Evolutionary conservation across 2,329 filamentous ascomycete genomes (phyloP), one percentile per base, ranked within the genome.

Genomic region (Stenocarpella maydis): DNA sequence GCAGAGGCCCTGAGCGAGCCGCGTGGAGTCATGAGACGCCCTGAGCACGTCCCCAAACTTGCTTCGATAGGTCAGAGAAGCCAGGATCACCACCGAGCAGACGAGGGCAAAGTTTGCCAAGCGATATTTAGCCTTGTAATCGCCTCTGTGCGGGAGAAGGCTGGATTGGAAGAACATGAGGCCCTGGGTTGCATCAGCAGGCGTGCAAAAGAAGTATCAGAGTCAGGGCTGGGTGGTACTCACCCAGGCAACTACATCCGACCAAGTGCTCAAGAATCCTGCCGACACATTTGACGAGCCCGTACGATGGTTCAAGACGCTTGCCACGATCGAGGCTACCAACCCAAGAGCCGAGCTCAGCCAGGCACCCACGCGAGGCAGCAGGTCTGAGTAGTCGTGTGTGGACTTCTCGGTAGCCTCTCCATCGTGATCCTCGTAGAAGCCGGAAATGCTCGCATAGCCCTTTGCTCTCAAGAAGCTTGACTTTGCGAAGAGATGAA

Each of bases 341-440:
- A 78, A 50, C 19, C 77, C 78, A 21, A 75, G 52, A 9, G 74
- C 9, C 6, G 76, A 34, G 52, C 73, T 75, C 47, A 76, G 39
- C 71, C 74, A 76, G 6, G 74, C 73, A 10, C 70, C 72, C 37
- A 75, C 53, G 10, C 77, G 74, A 19, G 78, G 74, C 31, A 71
- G 69, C 1, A 73, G 67, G 68, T 79, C 77, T 0, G 76, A 75
- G 50, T 76, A 80, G 24, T 74, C 73, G 15, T 73, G 75, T 15
- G 76, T 74, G 19, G 78, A 80, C 49, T 77, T 73, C 54, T 77
- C 75, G 17, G 77, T 80, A 21, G 78, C 77, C 60, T 75, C 71
- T 21, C 78, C 78, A 64, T 80, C 78, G 9, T 55, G 26, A 60
- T 77, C 78, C 69, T 77, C 73, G 63, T 77, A 80, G 39, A 76